Evolutionary conservation across 768 basidiomycete genomes (phyloP), one percentile per base, ranked within the genome.

Genomic region (Pisolithus microcarpus): DNA sequence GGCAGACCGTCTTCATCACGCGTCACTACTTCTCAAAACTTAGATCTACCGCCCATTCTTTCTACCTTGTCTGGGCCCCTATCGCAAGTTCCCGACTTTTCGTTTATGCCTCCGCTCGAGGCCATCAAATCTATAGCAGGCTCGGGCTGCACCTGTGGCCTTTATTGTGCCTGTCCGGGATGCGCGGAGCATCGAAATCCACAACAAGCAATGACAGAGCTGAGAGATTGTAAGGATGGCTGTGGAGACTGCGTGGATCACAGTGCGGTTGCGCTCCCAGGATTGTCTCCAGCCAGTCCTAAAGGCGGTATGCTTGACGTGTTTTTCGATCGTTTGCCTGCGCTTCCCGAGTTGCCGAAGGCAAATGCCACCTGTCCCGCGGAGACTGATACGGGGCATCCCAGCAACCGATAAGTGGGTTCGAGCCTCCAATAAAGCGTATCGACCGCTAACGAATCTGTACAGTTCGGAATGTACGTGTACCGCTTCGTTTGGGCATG

Each of bases 141-240:
- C 13, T 76, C 84, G 2, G 84, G 82, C 2, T 89, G 87, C 61
- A 84, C 81, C 7, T 88, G 87, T 60, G 85, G 85, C 28, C 64
- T 79, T 39, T 68, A 70, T 38, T 90, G 87, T 59, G 75, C 75
- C 13, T 90, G 87, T 65, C 85, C 85, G 0, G 85, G 85, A 31
- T 90, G 87, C 60, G 63, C 77, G 9, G 75, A 84, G 57, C 87
- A 89, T 60, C 81, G 84, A n/a, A 79, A 80, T 1, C 51, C 65
- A 16, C 72, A 73, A 16, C 63, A 80, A 52, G 75, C 69, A 18
- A 72, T 72, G 40, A 54, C 53, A 36, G 63, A 68, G 19, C 59
- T 62, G 52, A 62, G 57, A 34, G 70, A 72, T 57, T 76, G 74
- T 42, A 58, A 70, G 16, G 73, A 79, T 43, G 77, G 75, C 48